Conservation (phyloP, 208 protist species). For the Acanthamoeba lenticulata region DNA sequence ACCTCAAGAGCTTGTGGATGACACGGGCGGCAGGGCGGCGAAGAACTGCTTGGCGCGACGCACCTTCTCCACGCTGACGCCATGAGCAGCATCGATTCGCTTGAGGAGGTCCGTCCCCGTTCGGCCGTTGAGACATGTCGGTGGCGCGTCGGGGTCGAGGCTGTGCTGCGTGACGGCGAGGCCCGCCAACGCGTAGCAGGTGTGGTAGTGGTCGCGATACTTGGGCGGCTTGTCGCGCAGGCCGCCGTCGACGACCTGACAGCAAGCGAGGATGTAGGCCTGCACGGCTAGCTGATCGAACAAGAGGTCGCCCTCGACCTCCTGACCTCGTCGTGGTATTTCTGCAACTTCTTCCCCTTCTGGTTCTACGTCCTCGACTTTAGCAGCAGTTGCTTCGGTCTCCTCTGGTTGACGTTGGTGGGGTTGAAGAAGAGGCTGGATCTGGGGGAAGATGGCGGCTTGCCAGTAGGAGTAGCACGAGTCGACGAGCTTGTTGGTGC, state of each 20-base stretch:
- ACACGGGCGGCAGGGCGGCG: background rate
- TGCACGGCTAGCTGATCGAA: slow-evolving; percentile 79
- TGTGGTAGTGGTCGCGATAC: slow-evolving; percentile 90
- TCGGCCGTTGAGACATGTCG: background rate
- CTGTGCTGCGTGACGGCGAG: slow-evolving; percentile 82
- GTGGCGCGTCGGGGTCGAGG: background rate
- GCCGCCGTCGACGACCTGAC: slow-evolving; percentile 80
- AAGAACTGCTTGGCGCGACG: background rate
- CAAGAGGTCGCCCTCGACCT: slow-evolving; percentile 10
- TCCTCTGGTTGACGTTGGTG: background rate
- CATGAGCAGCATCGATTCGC: background rate
- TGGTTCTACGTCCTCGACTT: background rate
- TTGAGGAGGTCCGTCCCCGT: background rate
- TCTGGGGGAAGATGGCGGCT: slow-evolving; percentile 79
- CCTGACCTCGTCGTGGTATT: background rate
- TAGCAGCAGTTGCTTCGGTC: background rate
- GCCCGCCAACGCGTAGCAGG: slow-evolving; percentile 88
- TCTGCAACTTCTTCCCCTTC: background rate
- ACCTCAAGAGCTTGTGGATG: no score
- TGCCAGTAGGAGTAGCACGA: slow-evolving; percentile 91
- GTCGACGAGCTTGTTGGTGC: slow-evolving; percentile 92
- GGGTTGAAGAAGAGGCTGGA: slow-evolving; percentile 35
- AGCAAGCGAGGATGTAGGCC: slow-evolving; percentile 84
- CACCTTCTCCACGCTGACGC: slow-evolving; percentile 7
- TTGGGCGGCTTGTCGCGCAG: slow-evolving; percentile 87